Conservation (phyloP, 768 basidiomycete species). For the Rubroboletus satanas region DNA sequence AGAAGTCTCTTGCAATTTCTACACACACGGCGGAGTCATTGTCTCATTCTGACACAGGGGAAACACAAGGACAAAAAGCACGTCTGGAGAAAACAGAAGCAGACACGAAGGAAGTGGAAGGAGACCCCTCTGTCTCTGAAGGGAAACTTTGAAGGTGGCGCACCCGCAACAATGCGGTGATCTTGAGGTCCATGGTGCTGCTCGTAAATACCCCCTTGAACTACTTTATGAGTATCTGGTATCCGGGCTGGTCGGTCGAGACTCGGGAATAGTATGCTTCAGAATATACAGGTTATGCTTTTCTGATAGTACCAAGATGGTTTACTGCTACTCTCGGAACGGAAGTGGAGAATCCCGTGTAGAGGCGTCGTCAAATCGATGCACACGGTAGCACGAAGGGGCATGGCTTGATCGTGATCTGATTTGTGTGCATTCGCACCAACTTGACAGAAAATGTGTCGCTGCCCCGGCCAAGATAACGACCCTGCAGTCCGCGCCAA, state of each 20-base stretch:
- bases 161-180: background rate
- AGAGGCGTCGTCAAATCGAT: background rate
- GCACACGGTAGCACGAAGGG: background rate
- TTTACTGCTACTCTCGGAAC: background rate
- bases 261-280: too few species aligned
- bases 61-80: background rate
- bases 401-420: background rate
- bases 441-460: background rate
- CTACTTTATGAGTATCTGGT: background rate
- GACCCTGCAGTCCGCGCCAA: background rate
- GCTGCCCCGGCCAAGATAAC: background rate
- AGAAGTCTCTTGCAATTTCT: slow-evolving; percentile 19
- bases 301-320: background rate
- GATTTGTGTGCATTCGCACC: background rate
- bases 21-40: background rate
- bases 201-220: background rate
- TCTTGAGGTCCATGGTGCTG: background rate
- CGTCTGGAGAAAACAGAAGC: background rate
- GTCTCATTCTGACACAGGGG: background rate
- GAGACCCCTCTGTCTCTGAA: background rate
- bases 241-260: background rate
- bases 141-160: slow-evolving; percentile 3
- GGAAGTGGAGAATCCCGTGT: background rate
- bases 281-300: background rate
- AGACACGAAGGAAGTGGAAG: background rate